phyloP scores from a whole-genome alignment of 495 filamentous ascomycete species.

The Penicillium waksmanii region DNA sequence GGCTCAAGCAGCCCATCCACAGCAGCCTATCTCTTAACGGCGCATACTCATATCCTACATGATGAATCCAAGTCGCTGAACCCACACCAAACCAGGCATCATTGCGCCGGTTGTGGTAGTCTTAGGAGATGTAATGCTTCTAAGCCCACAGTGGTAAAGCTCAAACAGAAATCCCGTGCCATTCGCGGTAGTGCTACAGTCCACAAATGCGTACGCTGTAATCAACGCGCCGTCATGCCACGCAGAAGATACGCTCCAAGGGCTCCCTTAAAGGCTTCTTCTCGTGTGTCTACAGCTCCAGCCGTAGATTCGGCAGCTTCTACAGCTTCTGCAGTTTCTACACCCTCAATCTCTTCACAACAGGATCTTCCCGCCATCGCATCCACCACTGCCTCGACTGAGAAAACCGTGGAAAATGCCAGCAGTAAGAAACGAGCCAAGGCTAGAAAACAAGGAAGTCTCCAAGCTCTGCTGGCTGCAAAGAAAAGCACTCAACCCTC shows the following conservation, averaged over 20 bases:
- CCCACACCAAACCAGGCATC: conserved; percentile 39
- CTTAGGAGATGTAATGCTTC: conserved; percentile 47
- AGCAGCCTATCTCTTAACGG: conserved; percentile 50
- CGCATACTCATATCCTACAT: conserved; percentile 46
- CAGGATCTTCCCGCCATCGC: conserved; percentile 8
- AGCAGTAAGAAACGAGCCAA: conserved; percentile 65
- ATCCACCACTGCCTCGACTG: conserved; percentile 13
- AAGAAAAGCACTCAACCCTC: conserved; percentile 46
- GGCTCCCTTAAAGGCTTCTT: conserved; percentile 23
- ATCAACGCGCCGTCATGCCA: conserved; percentile 34
- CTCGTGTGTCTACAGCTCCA: conserved; percentile 8
- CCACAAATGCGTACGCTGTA: conserved; percentile 46
- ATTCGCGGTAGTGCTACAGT: conserved; percentile 28
- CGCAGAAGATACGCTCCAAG: conserved; percentile 21
- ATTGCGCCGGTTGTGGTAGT: conserved; percentile 58
- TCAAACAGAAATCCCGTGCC: conserved; percentile 25
- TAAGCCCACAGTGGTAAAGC: conserved; percentile 33
- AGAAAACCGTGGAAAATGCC: conserved; percentile 46
- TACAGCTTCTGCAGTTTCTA: conserved; percentile 12
- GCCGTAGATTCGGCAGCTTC: background rate
- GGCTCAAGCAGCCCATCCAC: conserved; percentile 48
- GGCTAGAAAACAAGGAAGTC: conserved; percentile 57
- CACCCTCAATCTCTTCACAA: background rate
- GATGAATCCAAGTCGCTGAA: conserved; percentile 45
- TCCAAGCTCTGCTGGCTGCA: conserved; percentile 61